Conservation (phyloP, 2,329 filamentous ascomycete species). For the Xylariaceae sp. region DNA sequence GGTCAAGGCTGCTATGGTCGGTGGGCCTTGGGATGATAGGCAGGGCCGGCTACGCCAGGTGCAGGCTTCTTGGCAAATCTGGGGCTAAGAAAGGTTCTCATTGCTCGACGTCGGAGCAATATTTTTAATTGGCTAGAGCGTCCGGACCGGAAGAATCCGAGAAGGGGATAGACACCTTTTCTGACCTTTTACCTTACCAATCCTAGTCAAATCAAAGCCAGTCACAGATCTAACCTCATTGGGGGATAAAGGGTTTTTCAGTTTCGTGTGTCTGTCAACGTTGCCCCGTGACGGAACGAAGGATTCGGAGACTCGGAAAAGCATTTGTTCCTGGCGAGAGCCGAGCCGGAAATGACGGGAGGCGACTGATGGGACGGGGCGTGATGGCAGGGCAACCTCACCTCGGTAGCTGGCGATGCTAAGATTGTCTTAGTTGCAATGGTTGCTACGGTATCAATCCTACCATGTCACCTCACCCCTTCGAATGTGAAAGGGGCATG, state of each 20-base stretch:
- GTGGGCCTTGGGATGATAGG: too few species aligned
- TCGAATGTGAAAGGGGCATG: too few species aligned
- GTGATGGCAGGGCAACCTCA: slow-evolving; percentile 8
- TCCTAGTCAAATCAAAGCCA: slow-evolving; percentile 11
- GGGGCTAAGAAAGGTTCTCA: slow-evolving; percentile 10
- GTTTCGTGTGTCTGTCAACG: background rate
- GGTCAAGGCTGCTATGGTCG: slow-evolving; percentile 12
- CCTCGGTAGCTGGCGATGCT: background rate
- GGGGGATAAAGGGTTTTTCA: too few species aligned
- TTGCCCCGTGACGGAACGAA: background rate
- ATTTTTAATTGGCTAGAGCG: slow-evolving; percentile 13
- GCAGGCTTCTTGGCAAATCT: slow-evolving; percentile 18
- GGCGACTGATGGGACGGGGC: background rate
- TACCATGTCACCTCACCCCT: slow-evolving; percentile 1
- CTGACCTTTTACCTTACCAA: too few species aligned
- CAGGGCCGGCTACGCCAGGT: too few species aligned
- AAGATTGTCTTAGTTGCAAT: slow-evolving; percentile 7
- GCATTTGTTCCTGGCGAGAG: background rate
- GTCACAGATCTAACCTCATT: slow-evolving; percentile 17
- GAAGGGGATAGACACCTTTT: too few species aligned
- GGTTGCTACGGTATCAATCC: slow-evolving; percentile 15
- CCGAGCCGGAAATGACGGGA: slow-evolving; percentile 3
- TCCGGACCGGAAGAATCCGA: slow-evolving; percentile 24
- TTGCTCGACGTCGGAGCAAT: background rate
- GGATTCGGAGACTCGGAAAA: slow-evolving; percentile 12